Base-by-base conservation (phyloP, 1,139 yeast species). In the Pichia sp. region DNA sequence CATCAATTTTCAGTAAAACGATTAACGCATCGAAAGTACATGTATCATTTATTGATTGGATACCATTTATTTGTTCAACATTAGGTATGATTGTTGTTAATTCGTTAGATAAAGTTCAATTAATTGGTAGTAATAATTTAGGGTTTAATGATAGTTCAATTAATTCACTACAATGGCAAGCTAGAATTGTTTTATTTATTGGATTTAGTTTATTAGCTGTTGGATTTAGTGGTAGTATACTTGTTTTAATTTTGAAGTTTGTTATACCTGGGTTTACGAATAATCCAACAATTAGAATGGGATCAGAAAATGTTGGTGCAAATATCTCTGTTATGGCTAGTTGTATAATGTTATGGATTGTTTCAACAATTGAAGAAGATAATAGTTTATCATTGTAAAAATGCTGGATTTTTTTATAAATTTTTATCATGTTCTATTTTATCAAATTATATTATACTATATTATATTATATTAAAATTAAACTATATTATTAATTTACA, bases 171-270 rank as follows among this genome's bases (percentile, higher is more conserved):
- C 88, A 91, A 28, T 88, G 96, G 95, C 95, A 91, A 45, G 96
- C 97, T 15, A 73, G 96, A 53, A 80, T 88, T 28, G 79, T 93
- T 14, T 69, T 91, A 46, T 91, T 93, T 59, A 69, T 85, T 54
- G 99, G 99, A 9, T 91, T 91, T 61, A 84, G 96, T 3, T 68
- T 89, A 39, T 70, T 91, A 47, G 96, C 97, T 1, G 94, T 96
- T 39, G 98, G 98, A 1, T 68, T 91, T 50, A 88, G 96, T 18
- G 97, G 97, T 1, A 79, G 94, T 7, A 76, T 91, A 52, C 88
- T 88, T 60, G 91, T 91, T 15, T 70, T 91, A 50, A 84, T 89
- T 35, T 69, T 91, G 54, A 85, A 91, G 61, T 91, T 84, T 60
- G 64, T 89, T 46, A 69, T 86, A 54, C 85, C 86, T 49, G 83